Evolutionary conservation across 768 basidiomycete species (phyloP).

Genomic region (Cyclocybe cylindracea): DNA sequence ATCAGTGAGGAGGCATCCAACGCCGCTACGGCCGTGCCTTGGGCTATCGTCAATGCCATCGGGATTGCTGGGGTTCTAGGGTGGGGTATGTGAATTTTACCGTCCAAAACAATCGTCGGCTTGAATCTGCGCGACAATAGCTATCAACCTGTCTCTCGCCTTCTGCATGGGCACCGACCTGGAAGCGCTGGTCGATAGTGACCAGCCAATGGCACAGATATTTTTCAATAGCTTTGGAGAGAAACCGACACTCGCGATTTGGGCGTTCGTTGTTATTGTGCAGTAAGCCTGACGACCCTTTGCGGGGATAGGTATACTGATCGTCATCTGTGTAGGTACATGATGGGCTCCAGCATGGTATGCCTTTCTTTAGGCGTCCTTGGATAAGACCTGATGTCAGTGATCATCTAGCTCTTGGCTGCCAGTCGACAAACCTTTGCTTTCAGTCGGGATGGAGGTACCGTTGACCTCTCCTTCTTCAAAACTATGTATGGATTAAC

Average conservation of each 20-base stretch:
- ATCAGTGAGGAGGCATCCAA: conserved; percentile 75
- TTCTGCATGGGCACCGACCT: conserved; percentile 63
- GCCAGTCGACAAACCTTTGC: conserved; percentile 65
- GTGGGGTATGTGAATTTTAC: conserved; percentile 44
- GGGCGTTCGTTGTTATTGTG: conserved; percentile 38
- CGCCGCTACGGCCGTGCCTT: conserved; percentile 67
- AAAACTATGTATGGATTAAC: background rate
- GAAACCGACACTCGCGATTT: conserved; percentile 35
- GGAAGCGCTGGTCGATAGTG: conserved; percentile 39
- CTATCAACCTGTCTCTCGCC: conserved; percentile 60
- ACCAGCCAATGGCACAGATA: conserved; percentile 64
- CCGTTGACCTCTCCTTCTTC: background rate
- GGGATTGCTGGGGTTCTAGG: conserved; percentile 59
- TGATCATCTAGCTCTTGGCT: conserved; percentile 23
- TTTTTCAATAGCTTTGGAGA: conserved; percentile 50
- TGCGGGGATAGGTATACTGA: background rate
- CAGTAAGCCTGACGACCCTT: conserved; percentile 28
- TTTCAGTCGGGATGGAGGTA: conserved; percentile 65
- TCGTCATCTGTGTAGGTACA: conserved; percentile 34
- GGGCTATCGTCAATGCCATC: conserved; percentile 61
- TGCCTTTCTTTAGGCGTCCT: background rate
- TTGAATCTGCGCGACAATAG: conserved; percentile 22
- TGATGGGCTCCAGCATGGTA: conserved; percentile 64
- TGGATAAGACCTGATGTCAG: background rate
- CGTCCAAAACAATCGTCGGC: background rate